A percentile compares a stretch with the other conserved stretches of the same genome.
These are phyloP conservation scores for Fusarium sp. DNA, from an alignment of 2,329 filamentous ascomycete species.

Conservation along the genomic window DNA sequence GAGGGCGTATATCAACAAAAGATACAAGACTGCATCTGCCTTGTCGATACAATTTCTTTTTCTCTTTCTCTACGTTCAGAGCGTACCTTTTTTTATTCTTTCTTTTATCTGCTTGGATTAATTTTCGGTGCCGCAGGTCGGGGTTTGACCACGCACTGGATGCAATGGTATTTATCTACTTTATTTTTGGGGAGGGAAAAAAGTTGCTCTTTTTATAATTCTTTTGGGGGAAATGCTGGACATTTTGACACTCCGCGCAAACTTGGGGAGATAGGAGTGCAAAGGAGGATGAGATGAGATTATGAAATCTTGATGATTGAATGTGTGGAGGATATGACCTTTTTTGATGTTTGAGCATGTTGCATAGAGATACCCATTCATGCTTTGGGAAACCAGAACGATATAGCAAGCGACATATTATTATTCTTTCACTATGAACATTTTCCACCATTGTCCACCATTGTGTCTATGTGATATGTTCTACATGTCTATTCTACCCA, in stretches of 20 bases:
- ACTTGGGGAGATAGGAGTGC: constrained; percentile 34
- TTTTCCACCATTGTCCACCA: neutral
- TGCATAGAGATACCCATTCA: constrained; percentile 52
- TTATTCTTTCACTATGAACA: constrained; percentile 32
- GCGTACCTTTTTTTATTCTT: neutral
- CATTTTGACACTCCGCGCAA: constrained; percentile 40
- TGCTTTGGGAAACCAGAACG: constrained; percentile 46
- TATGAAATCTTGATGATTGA: constrained; percentile 47
- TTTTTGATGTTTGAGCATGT: constrained; percentile 44
- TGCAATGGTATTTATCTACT: constrained; percentile 45
- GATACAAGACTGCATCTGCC: constrained; percentile 4
- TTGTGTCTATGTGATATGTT: neutral
- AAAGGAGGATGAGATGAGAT: constrained; percentile 25
- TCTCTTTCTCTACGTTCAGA: constrained; percentile 13
- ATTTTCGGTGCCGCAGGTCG: constrained; percentile 47
- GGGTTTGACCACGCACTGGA: constrained; percentile 46
- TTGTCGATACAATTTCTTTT: constrained; percentile 10
- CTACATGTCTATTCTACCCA: neutral
- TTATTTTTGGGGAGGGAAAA: constrained; percentile 19
- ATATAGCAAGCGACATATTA: constrained; percentile 50
- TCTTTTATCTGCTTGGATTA: constrained; percentile 29
- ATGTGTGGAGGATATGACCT: constrained; percentile 41
- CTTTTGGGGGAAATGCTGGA: constrained; percentile 43
- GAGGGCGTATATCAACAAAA: constrained; percentile 16
- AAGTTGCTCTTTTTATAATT: constrained; percentile 23